Percentiles rank a stretch among this genome's conserved stretches.
These are phyloP conservation scores for Mycena alexandri DNA, from an alignment of 768 basidiomycete genomes.

Conservation along the genomic window DNA sequence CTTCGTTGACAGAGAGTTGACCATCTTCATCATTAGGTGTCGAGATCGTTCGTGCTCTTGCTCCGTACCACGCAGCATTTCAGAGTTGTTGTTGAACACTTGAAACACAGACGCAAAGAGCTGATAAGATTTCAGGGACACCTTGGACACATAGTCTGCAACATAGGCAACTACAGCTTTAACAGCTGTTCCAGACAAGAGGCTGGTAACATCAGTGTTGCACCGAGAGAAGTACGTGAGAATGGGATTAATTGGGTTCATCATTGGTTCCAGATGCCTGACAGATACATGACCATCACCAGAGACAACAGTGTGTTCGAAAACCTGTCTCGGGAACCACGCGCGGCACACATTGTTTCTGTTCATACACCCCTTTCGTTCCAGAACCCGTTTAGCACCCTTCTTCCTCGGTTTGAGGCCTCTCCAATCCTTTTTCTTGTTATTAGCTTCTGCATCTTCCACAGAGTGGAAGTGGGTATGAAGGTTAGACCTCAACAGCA, in stretches of 20 bases:
- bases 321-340: neutral
- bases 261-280: neutral
- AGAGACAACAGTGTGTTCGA: neutral
- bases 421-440: neutral
- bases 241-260: too few relatives aligned
- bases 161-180: too few relatives aligned
- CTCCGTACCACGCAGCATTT: too few relatives aligned
- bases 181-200: too few relatives aligned
- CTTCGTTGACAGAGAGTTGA: too few relatives aligned
- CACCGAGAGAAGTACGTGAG: too few relatives aligned
- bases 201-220: too few relatives aligned
- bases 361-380: too few relatives aligned
- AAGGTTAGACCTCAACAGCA: slow-evolving; percentile 35
- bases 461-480: slow-evolving; percentile 32
- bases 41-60: neutral
- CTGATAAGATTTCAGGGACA: neutral
- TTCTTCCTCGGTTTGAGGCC: slow-evolving; percentile 5
- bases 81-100: neutral
- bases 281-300: neutral
- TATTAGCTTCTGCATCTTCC: too few relatives aligned
- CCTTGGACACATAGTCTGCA: too few relatives aligned
- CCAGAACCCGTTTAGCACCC: too few relatives aligned
- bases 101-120: neutral
- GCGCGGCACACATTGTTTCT: neutral
- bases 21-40: neutral